Conservation (phyloP, 192 early-diverging fungal species). For the Linderina pennispora region DNA sequence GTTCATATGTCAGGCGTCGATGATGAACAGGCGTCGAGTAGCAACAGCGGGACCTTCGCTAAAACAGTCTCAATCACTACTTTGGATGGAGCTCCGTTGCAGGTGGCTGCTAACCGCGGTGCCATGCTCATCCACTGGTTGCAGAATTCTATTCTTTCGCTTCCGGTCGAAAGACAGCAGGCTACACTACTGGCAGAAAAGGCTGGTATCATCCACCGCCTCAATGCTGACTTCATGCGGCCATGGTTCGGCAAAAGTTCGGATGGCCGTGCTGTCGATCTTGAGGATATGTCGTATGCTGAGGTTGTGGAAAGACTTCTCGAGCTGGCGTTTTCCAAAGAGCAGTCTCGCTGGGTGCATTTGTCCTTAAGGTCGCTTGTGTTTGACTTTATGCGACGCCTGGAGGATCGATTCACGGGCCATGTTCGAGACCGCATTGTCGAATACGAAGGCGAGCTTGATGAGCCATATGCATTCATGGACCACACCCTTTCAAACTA, state of each 20-base stretch:
- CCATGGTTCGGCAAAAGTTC: slow-evolving; percentile 84
- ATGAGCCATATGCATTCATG: slow-evolving; percentile 16
- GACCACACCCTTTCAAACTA: neutral
- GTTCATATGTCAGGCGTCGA: slow-evolving; percentile 71
- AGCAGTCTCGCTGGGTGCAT: slow-evolving; percentile 76
- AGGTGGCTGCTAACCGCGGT: slow-evolving; percentile 85
- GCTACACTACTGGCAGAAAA: slow-evolving; percentile 67
- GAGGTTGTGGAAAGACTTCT: slow-evolving; percentile 72
- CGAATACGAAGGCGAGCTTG: neutral
- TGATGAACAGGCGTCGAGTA: slow-evolving; percentile 76
- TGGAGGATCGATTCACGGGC: slow-evolving; percentile 72
- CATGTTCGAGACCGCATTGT: neutral
- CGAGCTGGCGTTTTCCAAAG: slow-evolving; percentile 63
- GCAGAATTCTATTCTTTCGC: slow-evolving; percentile 75
- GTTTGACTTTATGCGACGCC: slow-evolving; percentile 73
- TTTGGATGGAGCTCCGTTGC: slow-evolving; percentile 84
- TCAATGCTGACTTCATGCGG: slow-evolving; percentile 86
- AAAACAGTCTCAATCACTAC: slow-evolving; percentile 82
- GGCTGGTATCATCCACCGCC: slow-evolving; percentile 76
- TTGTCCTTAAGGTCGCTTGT: slow-evolving; percentile 61
- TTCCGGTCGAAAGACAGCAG: slow-evolving; percentile 78
- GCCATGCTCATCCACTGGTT: slow-evolving; percentile 79
- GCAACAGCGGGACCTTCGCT: slow-evolving; percentile 72
- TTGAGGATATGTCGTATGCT: slow-evolving; percentile 83
- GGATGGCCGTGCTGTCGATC: slow-evolving; percentile 58